Conservation (phyloP, 768 basidiomycete species). For the Rhizopogon salebrosus region DNA sequence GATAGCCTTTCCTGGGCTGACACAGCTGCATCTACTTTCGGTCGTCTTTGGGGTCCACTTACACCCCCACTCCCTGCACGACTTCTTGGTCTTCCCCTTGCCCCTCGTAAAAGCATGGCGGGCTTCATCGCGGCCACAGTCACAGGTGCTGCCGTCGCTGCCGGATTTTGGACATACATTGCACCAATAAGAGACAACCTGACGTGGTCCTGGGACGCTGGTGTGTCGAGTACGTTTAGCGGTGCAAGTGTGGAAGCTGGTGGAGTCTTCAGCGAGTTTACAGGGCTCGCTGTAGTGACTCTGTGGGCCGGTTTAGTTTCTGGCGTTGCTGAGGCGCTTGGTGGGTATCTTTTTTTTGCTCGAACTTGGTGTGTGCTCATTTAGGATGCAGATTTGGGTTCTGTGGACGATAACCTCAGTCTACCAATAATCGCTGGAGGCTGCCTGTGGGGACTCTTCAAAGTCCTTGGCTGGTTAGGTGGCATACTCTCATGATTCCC, state of each 20-base stretch:
- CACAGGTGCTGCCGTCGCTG: constrained; percentile 63
- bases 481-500: constrained; percentile 10
- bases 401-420: constrained; percentile 85
- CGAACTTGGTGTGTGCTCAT: constrained; percentile 5
- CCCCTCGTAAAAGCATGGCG: constrained; percentile 78
- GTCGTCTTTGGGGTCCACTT: constrained; percentile 72
- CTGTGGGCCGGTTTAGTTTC: constrained; percentile 71
- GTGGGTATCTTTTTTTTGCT: constrained; percentile 38
- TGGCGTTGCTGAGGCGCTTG: constrained; percentile 84
- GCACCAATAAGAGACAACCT: constrained; percentile 41
- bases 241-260: constrained; percentile 2
- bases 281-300: constrained; percentile 52
- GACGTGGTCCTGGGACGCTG: constrained; percentile 55
- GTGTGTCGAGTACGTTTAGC: constrained; percentile 32
- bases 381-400: constrained; percentile 61
- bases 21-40: constrained; percentile 88
- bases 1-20: constrained; percentile 91
- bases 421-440: constrained; percentile 85
- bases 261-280: constrained; percentile 19
- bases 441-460: constrained; percentile 53
- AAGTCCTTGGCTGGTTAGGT: constrained; percentile 32
- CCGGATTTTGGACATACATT: constrained; percentile 68
- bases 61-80: constrained; percentile 58
- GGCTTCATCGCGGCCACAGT: constrained; percentile 76
- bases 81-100: constrained; percentile 57